Conservation (phyloP, 805 yeast genomes). For the Metschnikowia borealis region DNA sequence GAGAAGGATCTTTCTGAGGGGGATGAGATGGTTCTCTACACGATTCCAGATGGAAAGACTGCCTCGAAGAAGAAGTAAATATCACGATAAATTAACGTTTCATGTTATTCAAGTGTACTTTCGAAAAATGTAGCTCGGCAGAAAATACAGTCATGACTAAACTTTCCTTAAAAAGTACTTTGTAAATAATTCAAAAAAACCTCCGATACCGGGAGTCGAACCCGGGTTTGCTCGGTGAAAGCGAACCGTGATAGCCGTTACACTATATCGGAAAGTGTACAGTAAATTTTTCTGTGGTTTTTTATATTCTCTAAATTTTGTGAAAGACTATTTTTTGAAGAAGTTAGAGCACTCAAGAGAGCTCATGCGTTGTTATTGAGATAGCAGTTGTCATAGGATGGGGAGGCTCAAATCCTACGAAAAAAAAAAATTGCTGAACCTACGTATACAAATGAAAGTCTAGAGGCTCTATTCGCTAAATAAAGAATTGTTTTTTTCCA, state of each 20-base stretch:
- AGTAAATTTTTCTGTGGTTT: background rate
- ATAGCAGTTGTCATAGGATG: too few species aligned
- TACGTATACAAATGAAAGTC: background rate
- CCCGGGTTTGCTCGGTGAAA: constrained; percentile 84
- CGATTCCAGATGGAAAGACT: constrained; percentile 92
- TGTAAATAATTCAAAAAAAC: constrained; percentile 8
- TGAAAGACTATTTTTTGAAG: too few species aligned
- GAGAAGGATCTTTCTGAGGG: constrained; percentile 58
- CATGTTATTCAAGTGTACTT: background rate
- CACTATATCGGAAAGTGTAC: constrained; percentile 59
- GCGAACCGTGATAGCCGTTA: constrained; percentile 83
- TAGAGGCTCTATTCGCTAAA: background rate
- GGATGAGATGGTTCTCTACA: constrained; percentile 71
- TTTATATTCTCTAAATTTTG: background rate
- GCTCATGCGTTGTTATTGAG: too few species aligned
- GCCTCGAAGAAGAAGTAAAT: constrained; percentile 34
- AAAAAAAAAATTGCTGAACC: background rate
- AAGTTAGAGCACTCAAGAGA: too few species aligned
- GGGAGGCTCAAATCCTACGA: too few species aligned
- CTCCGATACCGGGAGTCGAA: constrained; percentile 87
- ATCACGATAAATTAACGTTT: background rate
- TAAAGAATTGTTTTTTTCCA: background rate
- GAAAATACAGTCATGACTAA: background rate
- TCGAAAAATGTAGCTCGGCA: background rate
- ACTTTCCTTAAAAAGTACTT: background rate